These are phyloP conservation scores for Boletus rex-veris DNA, from an alignment of 768 basidiomycete genomes.

Conservation along the genomic window DNA sequence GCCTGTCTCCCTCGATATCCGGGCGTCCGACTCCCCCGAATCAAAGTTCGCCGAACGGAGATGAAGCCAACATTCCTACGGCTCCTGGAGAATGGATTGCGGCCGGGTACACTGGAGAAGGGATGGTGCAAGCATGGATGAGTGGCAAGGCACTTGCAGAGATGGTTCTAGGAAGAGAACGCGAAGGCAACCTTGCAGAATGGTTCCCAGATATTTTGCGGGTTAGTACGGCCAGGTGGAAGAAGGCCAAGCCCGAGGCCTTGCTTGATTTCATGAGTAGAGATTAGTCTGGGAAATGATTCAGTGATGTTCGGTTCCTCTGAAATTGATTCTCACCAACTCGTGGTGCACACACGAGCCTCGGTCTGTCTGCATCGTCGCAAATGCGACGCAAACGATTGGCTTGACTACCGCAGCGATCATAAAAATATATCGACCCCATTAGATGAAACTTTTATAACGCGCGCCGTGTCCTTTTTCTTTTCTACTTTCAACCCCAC, in stretches of 20 bases:
- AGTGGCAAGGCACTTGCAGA: conserved; percentile 55
- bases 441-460: neutral
- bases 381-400: neutral
- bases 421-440: neutral
- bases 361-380: neutral
- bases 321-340: too few species aligned
- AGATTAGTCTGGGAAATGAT: neutral
- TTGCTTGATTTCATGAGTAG: conserved; percentile 18
- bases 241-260: conserved; percentile 49
- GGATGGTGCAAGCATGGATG: conserved; percentile 72
- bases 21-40: conserved; percentile 35
- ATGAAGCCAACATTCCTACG: conserved; percentile 14
- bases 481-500: too few species aligned
- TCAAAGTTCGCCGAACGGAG: too few species aligned
- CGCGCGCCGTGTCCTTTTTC: neutral
- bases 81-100: conserved; percentile 67
- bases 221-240: conserved; percentile 49
- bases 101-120: conserved; percentile 70
- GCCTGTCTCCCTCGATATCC: conserved; percentile 48
- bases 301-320: too few species aligned
- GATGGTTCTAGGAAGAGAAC: conserved; percentile 50
- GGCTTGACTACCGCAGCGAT: neutral
- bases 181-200: conserved; percentile 24
- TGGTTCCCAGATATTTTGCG: conserved; percentile 53
- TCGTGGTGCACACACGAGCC: too few species aligned